Base-by-base conservation (phyloP, 176 grass and related monocot genomes). In the Guadua angustifolia region DNA sequence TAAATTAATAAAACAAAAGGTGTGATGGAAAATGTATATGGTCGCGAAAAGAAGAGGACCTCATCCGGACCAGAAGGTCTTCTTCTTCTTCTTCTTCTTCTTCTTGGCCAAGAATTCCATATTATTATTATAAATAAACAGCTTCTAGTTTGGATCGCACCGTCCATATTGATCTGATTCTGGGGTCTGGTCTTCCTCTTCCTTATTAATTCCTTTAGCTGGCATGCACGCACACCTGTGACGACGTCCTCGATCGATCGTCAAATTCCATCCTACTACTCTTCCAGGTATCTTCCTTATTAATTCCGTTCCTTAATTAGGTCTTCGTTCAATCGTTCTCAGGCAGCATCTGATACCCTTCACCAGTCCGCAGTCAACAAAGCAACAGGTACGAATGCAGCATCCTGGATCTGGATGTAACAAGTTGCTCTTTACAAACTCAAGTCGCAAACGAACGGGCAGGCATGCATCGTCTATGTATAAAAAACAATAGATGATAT, bases 61-160 rank as follows among this genome's bases (percentile, higher is more conserved):
- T 18, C 6, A 50, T 73, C 44, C 12, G 25, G 9, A 45, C 44
- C 12, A 46, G 9, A 45, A 43, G 7, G 21, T 42, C 32, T 17
- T 42, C 66, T 36, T 36, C 35, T 36, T 36, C n/a, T n/a, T n/a
- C n/a, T n/a, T n/a, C n/a, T 68, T 40, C 33, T 69, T 21, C 33
- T 36, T 36, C 35, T 36, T 36, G 66, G 33, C 38, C 38, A 71
- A 71, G 68, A 73, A 17, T 51, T 29, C 45, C 51, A 17, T 50
- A 72, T 46, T 44, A 7, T 36, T 36, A 36, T n/a, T n/a, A n/a
- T n/a, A n/a, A n/a, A n/a, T 36, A 2, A 12, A 70, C 39, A 44
- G 36, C n/a, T 77, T 49, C 29, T 29, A 52, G 60, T n/a, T 74
- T 35, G 26, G 32, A 35, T 16, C 19, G 78, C 62, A 80, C 78